These are phyloP conservation scores for Ceriops tagal DNA, from an alignment of 345 rosid genomes.

Conservation along the genomic window DNA sequence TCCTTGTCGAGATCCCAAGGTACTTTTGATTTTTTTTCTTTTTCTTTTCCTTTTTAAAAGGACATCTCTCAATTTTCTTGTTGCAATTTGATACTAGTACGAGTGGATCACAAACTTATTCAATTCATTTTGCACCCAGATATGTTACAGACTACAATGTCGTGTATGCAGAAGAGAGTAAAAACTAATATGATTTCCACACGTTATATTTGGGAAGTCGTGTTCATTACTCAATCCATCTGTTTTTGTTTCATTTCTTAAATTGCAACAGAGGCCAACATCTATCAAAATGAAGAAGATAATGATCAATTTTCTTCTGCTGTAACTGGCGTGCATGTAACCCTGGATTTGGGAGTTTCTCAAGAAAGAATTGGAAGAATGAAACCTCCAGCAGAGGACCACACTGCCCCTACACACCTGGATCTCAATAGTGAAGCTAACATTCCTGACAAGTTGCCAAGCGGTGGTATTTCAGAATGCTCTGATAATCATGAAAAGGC, in stretches of 20 bases:
- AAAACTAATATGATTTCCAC: too few species aligned
- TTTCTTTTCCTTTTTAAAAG: background rate
- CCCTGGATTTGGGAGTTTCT: slow-evolving; percentile 25
- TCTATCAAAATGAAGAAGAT: slow-evolving; percentile 13
- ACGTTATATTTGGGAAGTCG: too few species aligned
- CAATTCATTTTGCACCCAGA: too few species aligned
- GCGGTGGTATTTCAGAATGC: slow-evolving; percentile 15
- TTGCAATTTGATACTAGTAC: too few species aligned
- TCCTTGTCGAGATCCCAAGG: slow-evolving; percentile 30
- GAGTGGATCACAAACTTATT: too few species aligned
- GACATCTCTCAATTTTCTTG: background rate
- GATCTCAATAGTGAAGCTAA: slow-evolving; percentile 42
- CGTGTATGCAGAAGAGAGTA: too few species aligned
- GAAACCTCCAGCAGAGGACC: slow-evolving; percentile 7
- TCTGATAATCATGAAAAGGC: slow-evolving; percentile 21
- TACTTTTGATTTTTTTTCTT: background rate
- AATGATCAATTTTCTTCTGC: slow-evolving; percentile 15
- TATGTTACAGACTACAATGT: too few species aligned
- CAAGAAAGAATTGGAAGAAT: slow-evolving; percentile 23
- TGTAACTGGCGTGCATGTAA: slow-evolving; percentile 30
- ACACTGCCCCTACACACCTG: slow-evolving; percentile 21
- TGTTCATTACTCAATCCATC: too few species aligned
- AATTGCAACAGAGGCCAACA: slow-evolving; percentile 12
- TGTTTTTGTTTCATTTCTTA: background rate
- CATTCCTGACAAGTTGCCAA: slow-evolving; percentile 7